phyloP scores from a whole-genome alignment of 345 rosid species.

The Moricandia arvensis region DNA sequence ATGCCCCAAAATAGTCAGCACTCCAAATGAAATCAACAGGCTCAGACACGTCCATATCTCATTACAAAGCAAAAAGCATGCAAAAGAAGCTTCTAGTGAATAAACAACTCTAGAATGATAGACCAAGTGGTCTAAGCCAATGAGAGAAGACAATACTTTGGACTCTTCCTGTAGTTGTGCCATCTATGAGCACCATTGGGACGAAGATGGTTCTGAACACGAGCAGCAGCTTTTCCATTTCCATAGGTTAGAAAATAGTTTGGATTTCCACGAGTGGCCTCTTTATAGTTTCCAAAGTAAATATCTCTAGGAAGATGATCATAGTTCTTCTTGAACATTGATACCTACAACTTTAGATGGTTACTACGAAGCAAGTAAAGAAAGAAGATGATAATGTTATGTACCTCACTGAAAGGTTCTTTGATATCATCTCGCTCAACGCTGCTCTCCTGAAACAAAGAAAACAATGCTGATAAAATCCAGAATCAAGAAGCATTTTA shows the following conservation, averaged over 20 bases:
- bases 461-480: slow-evolving; percentile 15
- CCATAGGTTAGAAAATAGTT: slow-evolving; percentile 93
- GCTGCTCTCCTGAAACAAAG: slow-evolving; percentile 78
- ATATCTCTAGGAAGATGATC: slow-evolving; percentile 88
- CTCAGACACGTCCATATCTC: neutral
- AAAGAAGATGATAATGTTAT: neutral
- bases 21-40: neutral
- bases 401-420: slow-evolving; percentile 94
- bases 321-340: slow-evolving; percentile 92
- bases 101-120: slow-evolving; percentile 6
- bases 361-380: neutral
- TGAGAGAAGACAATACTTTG: slow-evolving; percentile 46
- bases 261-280: slow-evolving; percentile 85
- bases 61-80: slow-evolving; percentile 3
- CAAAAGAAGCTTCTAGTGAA: slow-evolving; percentile 1
- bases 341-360: slow-evolving; percentile 51
- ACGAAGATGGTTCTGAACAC: slow-evolving; percentile 86
- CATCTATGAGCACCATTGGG: slow-evolving; percentile 99
- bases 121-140: slow-evolving; percentile 8
- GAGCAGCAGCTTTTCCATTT: slow-evolving; percentile 97
- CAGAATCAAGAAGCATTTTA: neutral
- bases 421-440: slow-evolving; percentile 81
- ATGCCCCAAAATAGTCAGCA: slow-evolving; percentile 2
- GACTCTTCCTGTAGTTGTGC: slow-evolving; percentile 86
- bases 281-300: slow-evolving; percentile 84